Evolutionary conservation across 2,329 filamentous ascomycete species (phyloP), one percentile per base, ranked within the genome.

Genomic region (Teratosphaeria destructans): DNA sequence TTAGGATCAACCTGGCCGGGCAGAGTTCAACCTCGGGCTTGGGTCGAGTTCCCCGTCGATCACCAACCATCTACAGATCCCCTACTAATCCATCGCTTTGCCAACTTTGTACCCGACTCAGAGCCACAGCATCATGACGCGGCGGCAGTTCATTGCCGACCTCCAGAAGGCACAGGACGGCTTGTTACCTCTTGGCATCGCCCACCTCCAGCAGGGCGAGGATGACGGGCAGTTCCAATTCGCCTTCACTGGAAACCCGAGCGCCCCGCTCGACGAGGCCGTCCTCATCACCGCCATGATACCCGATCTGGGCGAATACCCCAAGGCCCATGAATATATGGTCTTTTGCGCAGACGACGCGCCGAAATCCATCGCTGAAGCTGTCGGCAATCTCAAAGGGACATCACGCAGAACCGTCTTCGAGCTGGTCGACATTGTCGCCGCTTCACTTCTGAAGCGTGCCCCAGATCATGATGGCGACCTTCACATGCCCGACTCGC

Each of bases 161-260:
- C 74, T 78, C 67, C 75, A 70, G 32, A 73, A 74, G 52, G 77
- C 73, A 7, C 74, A 72, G 6, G 35, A 19, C 34, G 67, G 69
- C 49, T 68, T 73, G 23, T 66, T 66, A 2, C 75, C 83, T 54
- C 63, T 75, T 0, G 74, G 79, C 55, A 76, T 94, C 55, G 74
- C 74, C 55, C 69, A 78, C 37, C 74, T 95, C 27, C 74, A 75
- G 37, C 75, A 77, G 39, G 87, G 87, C 16, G 83, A 85, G 5
- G 86, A 88, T 35, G 87, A 93, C 71, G 89, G 88, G 56, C 84
- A 88, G 59, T 78, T 95, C 59, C 80, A 79, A 14, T 87, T 93
- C 70, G 77, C 73, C 4, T 88, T 80, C 65, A 61, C 58, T 55
- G 58, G 54, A 47, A 60, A 37, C 59, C 67, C 26, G 66, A 69